A percentile compares a stretch with the other conserved stretches of the same genome.
These are phyloP conservation scores for Entonaema liquescens DNA, from an alignment of 495 filamentous ascomycete genomes.

Conservation along the genomic window DNA sequence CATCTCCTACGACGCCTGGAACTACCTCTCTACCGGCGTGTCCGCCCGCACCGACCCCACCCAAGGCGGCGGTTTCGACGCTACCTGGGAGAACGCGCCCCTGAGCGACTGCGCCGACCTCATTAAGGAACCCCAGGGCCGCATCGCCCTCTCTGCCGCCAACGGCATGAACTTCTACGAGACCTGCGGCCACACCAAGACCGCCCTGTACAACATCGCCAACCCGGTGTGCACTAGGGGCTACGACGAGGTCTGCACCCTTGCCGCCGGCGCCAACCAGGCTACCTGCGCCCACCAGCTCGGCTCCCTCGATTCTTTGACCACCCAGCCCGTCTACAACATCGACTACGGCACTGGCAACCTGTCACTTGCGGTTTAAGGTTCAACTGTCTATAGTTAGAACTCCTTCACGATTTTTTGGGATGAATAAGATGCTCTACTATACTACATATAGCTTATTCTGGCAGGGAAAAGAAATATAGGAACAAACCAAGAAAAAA, in stretches of 20 bases:
- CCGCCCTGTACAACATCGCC: conserved; percentile 48
- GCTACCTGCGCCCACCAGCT: conserved; percentile 38
- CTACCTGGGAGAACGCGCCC: conserved; percentile 38
- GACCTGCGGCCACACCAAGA: conserved; percentile 46
- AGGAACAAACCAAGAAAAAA: too few species aligned
- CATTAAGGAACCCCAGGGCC: conserved; percentile 19
- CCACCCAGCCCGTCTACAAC: conserved; percentile 36
- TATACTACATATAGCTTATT: not conserved
- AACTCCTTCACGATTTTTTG: not conserved
- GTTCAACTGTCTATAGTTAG: not conserved
- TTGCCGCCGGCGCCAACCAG: conserved; percentile 19
- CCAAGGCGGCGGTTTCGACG: conserved; percentile 35
- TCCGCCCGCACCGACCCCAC: conserved; percentile 26
- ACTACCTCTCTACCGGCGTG: conserved; percentile 43
- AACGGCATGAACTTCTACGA: conserved; percentile 45
- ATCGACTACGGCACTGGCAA: conserved; percentile 42
- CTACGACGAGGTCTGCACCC: conserved; percentile 42
- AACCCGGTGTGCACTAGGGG: conserved; percentile 46
- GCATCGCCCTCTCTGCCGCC: conserved; percentile 42
- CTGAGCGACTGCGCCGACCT: conserved; percentile 41
- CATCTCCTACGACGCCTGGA: conserved; percentile 49
- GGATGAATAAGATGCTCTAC: too few species aligned
- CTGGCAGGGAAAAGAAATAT: too few species aligned
- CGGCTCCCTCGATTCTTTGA: conserved; percentile 18
- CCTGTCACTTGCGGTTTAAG: conserved; percentile 18